phyloP scores from a whole-genome alignment of 257 asterid species.

The Solanum piurae region DNA sequence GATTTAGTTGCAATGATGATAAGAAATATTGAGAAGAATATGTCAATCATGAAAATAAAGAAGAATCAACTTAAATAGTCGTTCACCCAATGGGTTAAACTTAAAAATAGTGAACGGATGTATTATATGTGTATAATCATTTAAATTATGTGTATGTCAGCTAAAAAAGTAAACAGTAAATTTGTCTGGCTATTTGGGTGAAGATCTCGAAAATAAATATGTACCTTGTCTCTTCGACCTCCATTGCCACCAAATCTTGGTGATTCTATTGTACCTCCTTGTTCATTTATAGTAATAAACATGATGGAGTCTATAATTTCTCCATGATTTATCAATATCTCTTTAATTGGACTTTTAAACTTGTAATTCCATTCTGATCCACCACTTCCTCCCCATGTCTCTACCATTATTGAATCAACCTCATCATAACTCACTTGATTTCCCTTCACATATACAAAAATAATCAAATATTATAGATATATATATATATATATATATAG shows the following conservation, averaged over 20 bases:
- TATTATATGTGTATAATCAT: no score
- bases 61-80: no score
- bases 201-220: background rate
- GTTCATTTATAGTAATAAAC: background rate
- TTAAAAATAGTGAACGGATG: background rate
- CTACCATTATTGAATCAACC: background rate
- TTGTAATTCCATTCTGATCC: conserved; percentile 3
- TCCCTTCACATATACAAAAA: background rate
- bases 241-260: conserved; percentile 2
- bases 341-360: background rate
- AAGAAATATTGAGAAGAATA: no score
- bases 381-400: background rate
- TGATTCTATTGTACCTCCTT: background rate
- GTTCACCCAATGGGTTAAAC: background rate
- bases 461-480: background rate
- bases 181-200: background rate
- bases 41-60: no score
- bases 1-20: no score
- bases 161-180: background rate
- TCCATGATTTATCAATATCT: background rate
- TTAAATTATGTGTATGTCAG: background rate
- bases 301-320: background rate
- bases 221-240: background rate
- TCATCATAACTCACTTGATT: background rate
- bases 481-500: background rate